Evolutionary conservation across 176 grass and related monocot species (phyloP).

Genomic region (Carex cristatella): DNA sequence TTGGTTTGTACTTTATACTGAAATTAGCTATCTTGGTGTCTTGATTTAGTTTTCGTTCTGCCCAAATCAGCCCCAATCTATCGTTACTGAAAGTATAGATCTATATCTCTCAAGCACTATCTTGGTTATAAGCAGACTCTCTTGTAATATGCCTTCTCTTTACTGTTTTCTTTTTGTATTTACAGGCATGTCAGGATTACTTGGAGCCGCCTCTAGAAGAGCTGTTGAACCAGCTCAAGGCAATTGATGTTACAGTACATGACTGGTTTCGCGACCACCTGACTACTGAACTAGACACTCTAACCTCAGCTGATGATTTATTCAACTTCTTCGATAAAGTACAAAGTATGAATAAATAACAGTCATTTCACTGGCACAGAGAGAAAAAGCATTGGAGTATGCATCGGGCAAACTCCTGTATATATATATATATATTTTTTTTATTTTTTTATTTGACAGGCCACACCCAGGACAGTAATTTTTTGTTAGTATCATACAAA

Average conservation of each 20-base stretch:
- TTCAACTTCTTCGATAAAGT: conserved; percentile 91
- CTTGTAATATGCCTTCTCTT: neutral
- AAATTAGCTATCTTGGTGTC: neutral
- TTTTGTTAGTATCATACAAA: neutral
- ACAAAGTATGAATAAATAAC: conserved; percentile 34
- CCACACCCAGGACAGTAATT: neutral
- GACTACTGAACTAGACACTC: conserved; percentile 34
- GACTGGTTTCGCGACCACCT: conserved; percentile 61
- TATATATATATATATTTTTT: neutral
- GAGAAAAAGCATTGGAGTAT: neutral
- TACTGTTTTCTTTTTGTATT: conserved; percentile 6
- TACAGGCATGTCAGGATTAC: conserved; percentile 79
- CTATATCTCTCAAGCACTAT: neutral
- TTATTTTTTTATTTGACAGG: neutral
- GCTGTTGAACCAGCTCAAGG: conserved; percentile 64
- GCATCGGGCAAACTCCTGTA: neutral
- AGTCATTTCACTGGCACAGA: neutral
- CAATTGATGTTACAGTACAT: conserved; percentile 33
- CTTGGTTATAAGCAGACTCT: neutral
- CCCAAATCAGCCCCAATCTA: neutral
- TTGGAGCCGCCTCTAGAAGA: conserved; percentile 66
- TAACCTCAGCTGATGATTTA: conserved; percentile 70
- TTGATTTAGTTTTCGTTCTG: neutral
- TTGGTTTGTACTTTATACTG: neutral
- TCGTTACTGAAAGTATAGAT: neutral